Evolutionary conservation across 495 filamentous ascomycete species (phyloP).

Genomic region (Stereocaulon alpinum): DNA sequence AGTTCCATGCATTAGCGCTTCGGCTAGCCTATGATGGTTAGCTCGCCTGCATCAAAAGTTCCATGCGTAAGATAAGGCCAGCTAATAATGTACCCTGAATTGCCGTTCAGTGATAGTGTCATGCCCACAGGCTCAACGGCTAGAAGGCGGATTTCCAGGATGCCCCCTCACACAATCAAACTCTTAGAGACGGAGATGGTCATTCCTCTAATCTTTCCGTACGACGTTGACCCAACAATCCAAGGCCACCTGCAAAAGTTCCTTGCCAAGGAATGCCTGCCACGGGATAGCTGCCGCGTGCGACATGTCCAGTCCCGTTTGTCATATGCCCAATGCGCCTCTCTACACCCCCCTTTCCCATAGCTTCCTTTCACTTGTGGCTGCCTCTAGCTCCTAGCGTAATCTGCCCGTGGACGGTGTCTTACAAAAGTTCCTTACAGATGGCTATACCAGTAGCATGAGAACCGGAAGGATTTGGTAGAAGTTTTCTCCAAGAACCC

Average conservation of each 20-base stretch:
- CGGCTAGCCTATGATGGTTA: neutral
- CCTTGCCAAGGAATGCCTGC: neutral
- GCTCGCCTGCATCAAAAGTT: neutral
- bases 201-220: neutral
- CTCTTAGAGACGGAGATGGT: neutral
- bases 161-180: neutral
- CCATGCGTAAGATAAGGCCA: neutral
- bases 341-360: neutral
- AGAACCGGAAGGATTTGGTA: neutral
- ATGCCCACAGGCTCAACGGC: too few species aligned
- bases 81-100: neutral
- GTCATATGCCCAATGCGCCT: neutral
- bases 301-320: neutral
- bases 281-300: neutral
- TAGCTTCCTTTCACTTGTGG: neutral
- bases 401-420: neutral
- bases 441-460: neutral
- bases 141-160: too few species aligned
- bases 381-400: neutral
- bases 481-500: neutral
- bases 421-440: constrained; percentile 3
- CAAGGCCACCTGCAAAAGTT: neutral
- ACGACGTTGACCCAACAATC: neutral
- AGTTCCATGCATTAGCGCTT: constrained; percentile 7
- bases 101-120: neutral